Evolutionary conservation across 768 basidiomycete species (phyloP).

Genomic region (Leccinum boreale): DNA sequence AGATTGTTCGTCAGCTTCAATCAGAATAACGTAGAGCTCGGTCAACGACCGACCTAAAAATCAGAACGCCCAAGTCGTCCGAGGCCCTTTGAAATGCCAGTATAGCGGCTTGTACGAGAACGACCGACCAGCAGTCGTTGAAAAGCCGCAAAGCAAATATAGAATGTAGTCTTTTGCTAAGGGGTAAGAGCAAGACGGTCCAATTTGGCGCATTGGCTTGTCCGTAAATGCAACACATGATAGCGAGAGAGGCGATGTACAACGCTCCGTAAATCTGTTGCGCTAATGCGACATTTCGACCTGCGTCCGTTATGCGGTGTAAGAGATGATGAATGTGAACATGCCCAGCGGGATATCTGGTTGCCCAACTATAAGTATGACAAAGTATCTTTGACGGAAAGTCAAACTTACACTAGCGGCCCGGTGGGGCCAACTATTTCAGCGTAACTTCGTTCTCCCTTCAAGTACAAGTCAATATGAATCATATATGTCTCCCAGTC

Average conservation of each 20-base stretch:
- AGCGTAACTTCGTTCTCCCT: conserved; percentile 82
- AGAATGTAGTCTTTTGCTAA: conserved; percentile 94
- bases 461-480: conserved; percentile 74
- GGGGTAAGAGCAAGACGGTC: conserved; percentile 64
- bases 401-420: conserved; percentile 71
- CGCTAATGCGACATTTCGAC: conserved; percentile 55
- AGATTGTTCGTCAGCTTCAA: conserved; percentile 2
- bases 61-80: conserved; percentile 59
- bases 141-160: conserved; percentile 90
- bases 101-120: conserved; percentile 64
- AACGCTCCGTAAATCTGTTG: conserved; percentile 78
- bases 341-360: conserved; percentile 93
- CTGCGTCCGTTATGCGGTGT: conserved; percentile 58
- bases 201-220: conserved; percentile 67
- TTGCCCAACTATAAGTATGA: background rate
- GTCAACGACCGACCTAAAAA: conserved; percentile 62
- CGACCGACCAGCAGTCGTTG: conserved; percentile 88
- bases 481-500: conserved; percentile 97
- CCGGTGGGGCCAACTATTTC: conserved; percentile 87
- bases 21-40: background rate
- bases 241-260: conserved; percentile 63
- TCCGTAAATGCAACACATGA: conserved; percentile 69
- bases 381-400: background rate
- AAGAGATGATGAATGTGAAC: conserved; percentile 77
- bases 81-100: conserved; percentile 57